These are phyloP conservation scores for Starmerella potacharoeniae DNA, from an alignment of 805 yeast species.

Conservation along the genomic window DNA sequence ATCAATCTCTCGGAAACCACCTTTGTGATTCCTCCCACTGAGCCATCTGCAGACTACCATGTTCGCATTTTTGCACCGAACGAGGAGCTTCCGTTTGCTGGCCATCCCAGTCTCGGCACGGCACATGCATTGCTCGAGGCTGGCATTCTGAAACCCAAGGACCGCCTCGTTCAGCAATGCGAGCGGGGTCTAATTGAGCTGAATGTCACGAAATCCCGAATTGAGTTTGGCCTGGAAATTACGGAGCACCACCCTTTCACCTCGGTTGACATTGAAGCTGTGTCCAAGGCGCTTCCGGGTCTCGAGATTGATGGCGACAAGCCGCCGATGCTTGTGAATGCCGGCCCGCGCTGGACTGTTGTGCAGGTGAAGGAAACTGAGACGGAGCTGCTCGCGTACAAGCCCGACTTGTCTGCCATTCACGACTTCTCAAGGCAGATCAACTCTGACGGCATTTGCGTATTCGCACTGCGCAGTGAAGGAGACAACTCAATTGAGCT, in stretches of 20 bases:
- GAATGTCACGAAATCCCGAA: slow-evolving; percentile 33
- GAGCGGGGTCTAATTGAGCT: slow-evolving; percentile 27
- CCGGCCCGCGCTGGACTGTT: slow-evolving; percentile 16
- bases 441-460: slow-evolving; percentile 11
- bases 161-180: slow-evolving; percentile 19
- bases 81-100: slow-evolving; percentile 48
- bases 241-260: not conserved
- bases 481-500: slow-evolving; percentile 8
- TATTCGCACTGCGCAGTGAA: slow-evolving; percentile 2
- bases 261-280: not conserved
- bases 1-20: slow-evolving; percentile 51
- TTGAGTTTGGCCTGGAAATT: slow-evolving; percentile 9
- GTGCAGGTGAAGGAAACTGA: not conserved
- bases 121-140: slow-evolving; percentile 15
- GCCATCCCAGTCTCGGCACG: slow-evolving; percentile 50
- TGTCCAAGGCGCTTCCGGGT: not conserved
- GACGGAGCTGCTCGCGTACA: slow-evolving; percentile 2
- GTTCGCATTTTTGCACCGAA: slow-evolving; percentile 41
- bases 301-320: not conserved
- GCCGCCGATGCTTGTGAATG: slow-evolving; percentile 3
- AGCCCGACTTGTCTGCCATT: slow-evolving; percentile 3
- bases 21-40: slow-evolving; percentile 36
- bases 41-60: slow-evolving; percentile 35
- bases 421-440: not conserved
- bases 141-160: slow-evolving; percentile 10